A percentile compares a stretch with the other conserved stretches of the same genome.
phyloP scores from a whole-genome alignment of 2,329 filamentous ascomycete genomes.

The Talaromyces sp. region DNA sequence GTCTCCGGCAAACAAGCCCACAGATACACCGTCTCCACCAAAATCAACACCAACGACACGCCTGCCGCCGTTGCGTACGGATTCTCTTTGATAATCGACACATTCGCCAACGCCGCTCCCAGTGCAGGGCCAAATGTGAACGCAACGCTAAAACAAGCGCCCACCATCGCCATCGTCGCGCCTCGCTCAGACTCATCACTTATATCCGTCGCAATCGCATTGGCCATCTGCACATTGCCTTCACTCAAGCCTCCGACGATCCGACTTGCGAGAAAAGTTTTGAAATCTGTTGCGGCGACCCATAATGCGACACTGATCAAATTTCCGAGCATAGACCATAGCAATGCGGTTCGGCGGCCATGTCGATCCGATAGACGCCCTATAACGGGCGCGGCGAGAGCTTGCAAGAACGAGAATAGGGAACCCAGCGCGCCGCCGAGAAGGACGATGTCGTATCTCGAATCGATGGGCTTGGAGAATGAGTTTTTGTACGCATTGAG shows the following conservation, averaged over 20 bases:
- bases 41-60: conserved; percentile 78
- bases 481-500: conserved; percentile 93
- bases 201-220: conserved; percentile 94
- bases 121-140: conserved; percentile 95
- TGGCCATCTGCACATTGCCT: conserved; percentile 93
- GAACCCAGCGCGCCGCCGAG: conserved; percentile 91
- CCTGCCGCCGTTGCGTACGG: conserved; percentile 91
- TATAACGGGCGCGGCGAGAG: conserved; percentile 86
- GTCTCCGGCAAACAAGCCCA: conserved; percentile 86
- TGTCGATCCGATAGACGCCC: conserved; percentile 82
- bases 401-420: conserved; percentile 88
- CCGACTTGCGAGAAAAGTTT: conserved; percentile 90
- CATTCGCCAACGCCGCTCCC: conserved; percentile 77
- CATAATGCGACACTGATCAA: conserved; percentile 90
- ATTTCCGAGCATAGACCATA: conserved; percentile 91
- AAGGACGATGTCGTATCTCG: conserved; percentile 93
- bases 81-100: conserved; percentile 76
- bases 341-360: conserved; percentile 79
- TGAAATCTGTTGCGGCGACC: conserved; percentile 90
- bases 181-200: conserved; percentile 80
- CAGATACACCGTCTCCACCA: conserved; percentile 83
- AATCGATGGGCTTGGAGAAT: conserved; percentile 89
- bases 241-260: conserved; percentile 91
- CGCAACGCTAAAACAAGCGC: conserved; percentile 92
- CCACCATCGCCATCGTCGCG: conserved; percentile 92